Conservation (phyloP, 75 land plant genomes). For the Picea sitchensis region DNA sequence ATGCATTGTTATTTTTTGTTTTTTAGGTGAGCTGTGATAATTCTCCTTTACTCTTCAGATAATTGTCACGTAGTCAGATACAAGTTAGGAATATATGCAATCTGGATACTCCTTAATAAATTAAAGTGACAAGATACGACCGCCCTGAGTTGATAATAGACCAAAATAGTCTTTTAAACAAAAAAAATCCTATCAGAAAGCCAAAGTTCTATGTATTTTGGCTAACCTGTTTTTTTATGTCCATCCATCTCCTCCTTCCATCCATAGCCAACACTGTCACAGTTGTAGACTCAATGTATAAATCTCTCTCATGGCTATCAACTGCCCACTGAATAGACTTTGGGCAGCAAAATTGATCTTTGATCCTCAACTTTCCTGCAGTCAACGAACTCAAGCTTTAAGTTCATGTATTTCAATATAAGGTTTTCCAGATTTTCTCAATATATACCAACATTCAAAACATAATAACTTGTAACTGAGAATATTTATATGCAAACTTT, state of each 20-base stretch:
- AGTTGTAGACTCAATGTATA: slow-evolving; percentile 62
- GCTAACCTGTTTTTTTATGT: slow-evolving; percentile 78
- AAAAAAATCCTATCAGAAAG: neutral
- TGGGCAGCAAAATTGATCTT: slow-evolving; percentile 58
- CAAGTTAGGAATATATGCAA: neutral
- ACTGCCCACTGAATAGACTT: slow-evolving; percentile 55
- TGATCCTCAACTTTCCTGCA: slow-evolving; percentile 4
- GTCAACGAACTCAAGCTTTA: neutral
- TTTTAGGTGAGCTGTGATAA: neutral
- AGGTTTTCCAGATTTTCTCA: neutral
- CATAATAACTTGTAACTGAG: neutral
- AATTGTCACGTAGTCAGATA: neutral
- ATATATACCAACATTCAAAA: neutral
- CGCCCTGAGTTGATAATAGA: neutral
- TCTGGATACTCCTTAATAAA: neutral
- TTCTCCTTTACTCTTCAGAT: neutral
- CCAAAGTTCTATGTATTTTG: neutral
- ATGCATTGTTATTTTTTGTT: neutral
- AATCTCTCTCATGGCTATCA: slow-evolving; percentile 78
- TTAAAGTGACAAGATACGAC: neutral
- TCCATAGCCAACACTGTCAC: slow-evolving; percentile 97
- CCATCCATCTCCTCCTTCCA: slow-evolving; percentile 94
- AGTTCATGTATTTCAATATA: neutral
- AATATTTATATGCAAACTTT: neutral
- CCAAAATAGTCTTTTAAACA: neutral